phyloP scores from a whole-genome alignment of 441 rosid genomes.

The Adansonia rubrostipa region DNA sequence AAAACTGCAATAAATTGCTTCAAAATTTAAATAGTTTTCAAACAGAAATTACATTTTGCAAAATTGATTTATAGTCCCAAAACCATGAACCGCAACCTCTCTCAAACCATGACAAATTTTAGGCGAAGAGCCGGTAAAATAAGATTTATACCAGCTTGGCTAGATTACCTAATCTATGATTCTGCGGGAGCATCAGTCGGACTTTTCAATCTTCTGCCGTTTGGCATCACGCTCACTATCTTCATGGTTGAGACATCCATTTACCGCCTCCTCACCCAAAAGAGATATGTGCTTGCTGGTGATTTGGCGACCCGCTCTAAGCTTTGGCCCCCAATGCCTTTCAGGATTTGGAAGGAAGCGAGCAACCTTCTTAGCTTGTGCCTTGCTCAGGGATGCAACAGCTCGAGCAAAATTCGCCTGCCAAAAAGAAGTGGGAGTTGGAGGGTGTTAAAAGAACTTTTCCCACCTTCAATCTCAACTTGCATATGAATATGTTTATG shows the following conservation, averaged over 20 bases:
- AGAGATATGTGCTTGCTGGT: constrained; percentile 93
- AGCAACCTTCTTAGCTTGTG: constrained; percentile 89
- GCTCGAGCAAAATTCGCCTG: constrained; percentile 94
- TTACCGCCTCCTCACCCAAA: constrained; percentile 86
- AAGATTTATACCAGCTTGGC: constrained; percentile 26
- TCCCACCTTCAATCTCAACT: not conserved
- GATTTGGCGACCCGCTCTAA: constrained; percentile 91
- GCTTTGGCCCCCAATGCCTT: constrained; percentile 99
- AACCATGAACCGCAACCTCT: not conserved
- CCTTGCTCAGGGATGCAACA: constrained; percentile 88
- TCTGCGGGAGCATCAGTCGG: constrained; percentile 40
- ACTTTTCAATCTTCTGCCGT: constrained; percentile 49
- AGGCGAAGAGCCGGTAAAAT: not conserved
- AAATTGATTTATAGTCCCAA: not conserved
- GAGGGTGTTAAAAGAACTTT: not conserved
- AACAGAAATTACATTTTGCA: constrained; percentile 1
- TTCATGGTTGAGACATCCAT: constrained; percentile 62
- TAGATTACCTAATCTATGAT: constrained; percentile 27
- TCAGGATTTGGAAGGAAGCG: constrained; percentile 96
- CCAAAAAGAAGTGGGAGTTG: not conserved
- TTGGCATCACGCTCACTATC: constrained; percentile 48
- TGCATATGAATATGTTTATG: not conserved
- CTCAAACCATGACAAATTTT: not conserved
- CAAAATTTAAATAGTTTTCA: not conserved
- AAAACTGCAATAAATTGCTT: constrained; percentile 6